Base-by-base conservation (phyloP, 345 rosid genomes). In the Reutealis trisperma region DNA sequence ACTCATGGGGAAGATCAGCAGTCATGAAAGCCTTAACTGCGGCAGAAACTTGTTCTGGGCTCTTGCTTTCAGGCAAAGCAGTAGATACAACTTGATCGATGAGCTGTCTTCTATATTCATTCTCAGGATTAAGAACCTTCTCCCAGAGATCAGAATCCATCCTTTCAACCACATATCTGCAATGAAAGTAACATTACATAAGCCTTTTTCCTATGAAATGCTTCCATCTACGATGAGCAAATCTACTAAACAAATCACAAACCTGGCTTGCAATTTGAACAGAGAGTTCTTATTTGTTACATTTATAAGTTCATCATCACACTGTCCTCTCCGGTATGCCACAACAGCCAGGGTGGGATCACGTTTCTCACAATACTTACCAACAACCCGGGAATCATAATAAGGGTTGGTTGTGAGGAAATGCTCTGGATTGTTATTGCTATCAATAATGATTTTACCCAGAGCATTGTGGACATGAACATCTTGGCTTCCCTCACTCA, bases 141-240 rank as follows among this genome's bases (percentile, higher is more conserved):
- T 91, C 99, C 99, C 99, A 96, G n/a, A 96, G 95, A 77, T 91
- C 98, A 63, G 70, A 90, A 84, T 96, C 98, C 98, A 96, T 96
- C 87, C 98, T 89, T 84, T 96, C 99, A 74, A 96, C 99, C 68
- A 96, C 99, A 80, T 96, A 96, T 84, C 98, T 94, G 85, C 41
- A 79, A 74, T 77, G 79, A 44, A 22, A 78, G 74, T 30, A 81
- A 47, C 41, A 69, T 59, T 32, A 77, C 54, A 65, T 86, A 47
- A 87, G 75, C 77, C 58, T 75, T 63, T 59, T 16, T 41, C 27
- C 27, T 65, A 13, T 59, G 27, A 71, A 51, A 55, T 16, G 5
- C 4, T 70, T 49, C 19, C 49, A 72, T 63, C 79, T 67, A 74
- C 73, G n/a, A 42, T 32, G 15, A 25, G 4, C 6, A 66, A 64